Evolutionary conservation across 257 asterid species (phyloP).

Genomic region (Linaria vulgaris): DNA sequence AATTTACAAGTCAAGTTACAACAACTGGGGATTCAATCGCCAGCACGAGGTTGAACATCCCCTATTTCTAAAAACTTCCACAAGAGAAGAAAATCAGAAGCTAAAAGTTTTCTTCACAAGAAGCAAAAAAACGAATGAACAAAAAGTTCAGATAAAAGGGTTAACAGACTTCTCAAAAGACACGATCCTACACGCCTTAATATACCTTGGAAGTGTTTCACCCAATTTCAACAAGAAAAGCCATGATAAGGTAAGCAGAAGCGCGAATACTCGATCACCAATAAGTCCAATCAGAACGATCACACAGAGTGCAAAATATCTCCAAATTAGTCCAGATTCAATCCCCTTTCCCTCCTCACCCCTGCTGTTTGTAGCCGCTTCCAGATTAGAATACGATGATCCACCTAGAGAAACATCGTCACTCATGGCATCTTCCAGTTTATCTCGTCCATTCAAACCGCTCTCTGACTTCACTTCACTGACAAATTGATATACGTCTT

Average conservation of each 20-base stretch:
- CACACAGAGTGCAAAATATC: slow-evolving; percentile 33
- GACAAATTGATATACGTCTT: slow-evolving; percentile 3
- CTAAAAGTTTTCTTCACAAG: slow-evolving; percentile 16
- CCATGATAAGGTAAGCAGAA: slow-evolving; percentile 48
- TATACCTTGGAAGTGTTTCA: slow-evolving; percentile 24
- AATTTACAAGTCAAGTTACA: slow-evolving; percentile 39
- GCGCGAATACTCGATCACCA: slow-evolving; percentile 53
- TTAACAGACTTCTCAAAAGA: slow-evolving; percentile 27
- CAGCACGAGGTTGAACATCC: slow-evolving; percentile 28
- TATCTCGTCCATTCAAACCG: slow-evolving; percentile 17
- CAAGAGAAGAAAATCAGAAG: slow-evolving; percentile 17
- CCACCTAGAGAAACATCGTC: not conserved
- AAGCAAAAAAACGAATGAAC: slow-evolving; percentile 16
- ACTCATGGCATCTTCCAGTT: slow-evolving; percentile 16
- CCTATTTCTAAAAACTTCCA: slow-evolving; percentile 1
- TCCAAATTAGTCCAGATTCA: slow-evolving; percentile 20
- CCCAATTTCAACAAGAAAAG: slow-evolving; percentile 47
- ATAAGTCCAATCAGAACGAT: slow-evolving; percentile 61
- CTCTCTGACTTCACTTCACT: slow-evolving; percentile 10
- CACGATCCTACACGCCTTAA: slow-evolving; percentile 16
- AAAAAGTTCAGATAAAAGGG: not conserved
- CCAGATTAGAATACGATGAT: slow-evolving; percentile 19
- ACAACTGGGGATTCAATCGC: slow-evolving; percentile 19
- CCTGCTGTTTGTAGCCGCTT: not conserved
- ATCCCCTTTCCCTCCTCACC: slow-evolving; percentile 13